Base-by-base conservation (phyloP, 208 protist genomes). In the Wallacemonas collosoma region DNA sequence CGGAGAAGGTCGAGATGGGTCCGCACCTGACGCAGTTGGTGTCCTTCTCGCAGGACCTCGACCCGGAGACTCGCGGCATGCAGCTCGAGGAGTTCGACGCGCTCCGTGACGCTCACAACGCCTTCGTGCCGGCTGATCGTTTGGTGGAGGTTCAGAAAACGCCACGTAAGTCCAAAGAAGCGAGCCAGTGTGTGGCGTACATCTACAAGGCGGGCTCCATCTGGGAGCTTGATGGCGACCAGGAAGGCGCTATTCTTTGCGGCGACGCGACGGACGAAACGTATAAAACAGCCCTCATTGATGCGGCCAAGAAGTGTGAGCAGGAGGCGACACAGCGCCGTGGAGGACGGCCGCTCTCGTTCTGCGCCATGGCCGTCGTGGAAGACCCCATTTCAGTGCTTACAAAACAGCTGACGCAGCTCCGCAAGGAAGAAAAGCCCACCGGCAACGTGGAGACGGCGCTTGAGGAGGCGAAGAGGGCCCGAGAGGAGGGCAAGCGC, bases 221-320 rank as follows among this genome's bases (percentile, higher is more conserved):
- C 8, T 99, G 98, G 89, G 98, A 99, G 83, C 82, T 99, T 15
- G 98, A 99, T 72, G 98, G 98, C n/a, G 78, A 99, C 2, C 92
- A 99, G 82, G 58, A 72, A 41, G 95, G 90, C 0, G 98, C 98
- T 7, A 92, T 99, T 48, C 70, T 88, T 38, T 94, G 86, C 17
- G 70, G 71, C 26, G 89, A 93, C n/a, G 83, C 91, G 12, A 91
- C 64, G 0, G 84, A 90, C 56, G 76, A 66, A 4, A 88, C 90
- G 70, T 90, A 91, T 75, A 85, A 83, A 64, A 77, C 84, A 53
- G 81, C 76, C 35, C 73, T 95, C 2, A 75, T 92, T 40, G 81
- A 89, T 48, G 78, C 83, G 26, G 81, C 77, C 11, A 76, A 63
- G 62, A 65, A 48, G 43, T 65, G 41, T 41, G 60, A 65, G 43